Evolutionary conservation across 495 filamentous ascomycete genomes (phyloP).

Genomic region (Thozetella sp.): DNA sequence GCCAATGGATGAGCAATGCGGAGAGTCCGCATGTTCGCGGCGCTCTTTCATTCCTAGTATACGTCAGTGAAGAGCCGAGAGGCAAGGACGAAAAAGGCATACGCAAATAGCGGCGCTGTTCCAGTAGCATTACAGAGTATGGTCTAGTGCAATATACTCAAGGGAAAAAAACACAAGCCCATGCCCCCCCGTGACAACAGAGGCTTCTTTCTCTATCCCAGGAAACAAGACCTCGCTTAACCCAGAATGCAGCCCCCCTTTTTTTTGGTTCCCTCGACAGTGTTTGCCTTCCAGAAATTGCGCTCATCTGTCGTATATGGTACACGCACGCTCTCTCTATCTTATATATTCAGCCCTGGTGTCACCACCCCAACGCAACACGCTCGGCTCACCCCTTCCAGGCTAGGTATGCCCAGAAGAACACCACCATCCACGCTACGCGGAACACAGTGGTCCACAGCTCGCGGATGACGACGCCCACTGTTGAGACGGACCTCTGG

Average conservation of each 20-base stretch:
- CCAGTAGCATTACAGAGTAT: not conserved
- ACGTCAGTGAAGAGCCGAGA: too few relatives aligned
- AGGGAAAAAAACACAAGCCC: not conserved
- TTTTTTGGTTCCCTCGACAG: not conserved
- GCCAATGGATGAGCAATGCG: too few relatives aligned
- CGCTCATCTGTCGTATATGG: not conserved
- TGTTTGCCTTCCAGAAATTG: not conserved
- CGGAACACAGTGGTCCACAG: slow-evolving; percentile 47
- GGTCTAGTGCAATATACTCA: too few relatives aligned
- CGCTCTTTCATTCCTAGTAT: too few relatives aligned
- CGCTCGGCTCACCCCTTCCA: slow-evolving; percentile 28
- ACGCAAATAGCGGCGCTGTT: too few relatives aligned
- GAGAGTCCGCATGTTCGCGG: too few relatives aligned
- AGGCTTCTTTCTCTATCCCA: not conserved
- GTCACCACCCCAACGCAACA: not conserved
- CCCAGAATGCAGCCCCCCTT: not conserved
- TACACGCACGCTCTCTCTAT: not conserved
- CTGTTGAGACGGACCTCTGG: slow-evolving; percentile 10
- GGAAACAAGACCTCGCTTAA: not conserved
- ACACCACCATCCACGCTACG: slow-evolving; percentile 44
- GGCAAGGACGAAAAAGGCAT: too few relatives aligned
- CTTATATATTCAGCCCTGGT: not conserved
- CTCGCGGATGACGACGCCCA: slow-evolving; percentile 32
- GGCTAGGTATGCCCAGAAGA: slow-evolving; percentile 39
- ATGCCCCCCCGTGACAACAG: not conserved